These are phyloP conservation scores for Discostella stelligeroides DNA, from an alignment of 108 stramenopile species.

Conservation along the genomic window DNA sequence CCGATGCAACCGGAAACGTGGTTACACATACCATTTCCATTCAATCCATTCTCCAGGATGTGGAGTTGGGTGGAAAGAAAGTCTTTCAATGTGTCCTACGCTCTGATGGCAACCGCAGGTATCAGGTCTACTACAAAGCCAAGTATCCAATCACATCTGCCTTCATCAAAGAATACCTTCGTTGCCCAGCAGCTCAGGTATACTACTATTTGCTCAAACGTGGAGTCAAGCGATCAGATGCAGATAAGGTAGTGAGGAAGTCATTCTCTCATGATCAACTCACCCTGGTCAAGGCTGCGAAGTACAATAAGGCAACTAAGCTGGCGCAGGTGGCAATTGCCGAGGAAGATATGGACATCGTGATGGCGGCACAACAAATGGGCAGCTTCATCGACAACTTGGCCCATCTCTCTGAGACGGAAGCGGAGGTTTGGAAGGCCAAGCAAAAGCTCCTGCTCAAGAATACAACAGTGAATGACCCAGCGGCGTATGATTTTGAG, in stretches of 20 bases:
- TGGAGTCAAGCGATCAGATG: not conserved
- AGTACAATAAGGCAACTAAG: not conserved
- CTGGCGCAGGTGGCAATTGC: not conserved
- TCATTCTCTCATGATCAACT: not conserved
- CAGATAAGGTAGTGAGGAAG: not conserved
- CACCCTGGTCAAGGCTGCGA: not conserved
- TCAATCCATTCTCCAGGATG: not conserved
- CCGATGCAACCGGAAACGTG: not conserved
- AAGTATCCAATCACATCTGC: not conserved
- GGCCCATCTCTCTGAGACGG: too few relatives aligned
- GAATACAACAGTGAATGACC: too few relatives aligned
- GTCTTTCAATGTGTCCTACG: not conserved
- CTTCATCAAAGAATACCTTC: not conserved
- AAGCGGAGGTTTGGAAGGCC: too few relatives aligned
- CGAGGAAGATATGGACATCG: not conserved
- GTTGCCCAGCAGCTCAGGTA: not conserved
- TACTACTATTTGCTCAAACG: not conserved
- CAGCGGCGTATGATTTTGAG: too few relatives aligned
- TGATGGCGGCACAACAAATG: not conserved
- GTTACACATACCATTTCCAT: not conserved
- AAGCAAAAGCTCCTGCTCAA: too few relatives aligned
- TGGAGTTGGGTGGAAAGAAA: not conserved
- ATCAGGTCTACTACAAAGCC: too few relatives aligned
- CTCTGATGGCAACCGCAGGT: too few relatives aligned
- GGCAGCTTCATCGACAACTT: too few relatives aligned